These are phyloP conservation scores for Chromera velia DNA, from an alignment of 73 alveolate species.

Conservation along the genomic window DNA sequence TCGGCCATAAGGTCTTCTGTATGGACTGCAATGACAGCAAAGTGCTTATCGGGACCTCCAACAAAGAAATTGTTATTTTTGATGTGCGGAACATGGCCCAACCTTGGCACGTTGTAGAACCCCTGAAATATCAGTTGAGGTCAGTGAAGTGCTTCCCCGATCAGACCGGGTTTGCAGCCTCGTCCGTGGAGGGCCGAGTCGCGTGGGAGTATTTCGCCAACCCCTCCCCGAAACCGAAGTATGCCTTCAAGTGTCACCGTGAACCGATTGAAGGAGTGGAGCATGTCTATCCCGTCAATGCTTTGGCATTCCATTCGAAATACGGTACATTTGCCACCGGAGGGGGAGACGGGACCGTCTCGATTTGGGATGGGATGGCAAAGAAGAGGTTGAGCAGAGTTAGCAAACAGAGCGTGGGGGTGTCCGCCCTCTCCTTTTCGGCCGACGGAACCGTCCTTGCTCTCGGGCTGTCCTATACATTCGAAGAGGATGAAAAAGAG, in stretches of 20 bases:
- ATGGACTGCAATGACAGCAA: too few relatives aligned
- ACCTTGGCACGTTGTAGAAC: too few relatives aligned
- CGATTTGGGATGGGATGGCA: conserved; percentile 55
- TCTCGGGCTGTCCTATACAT: background rate
- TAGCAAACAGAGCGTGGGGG: background rate
- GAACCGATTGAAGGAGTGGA: conserved; percentile 27
- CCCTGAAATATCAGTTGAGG: too few relatives aligned
- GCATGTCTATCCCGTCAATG: conserved; percentile 60
- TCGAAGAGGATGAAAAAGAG: background rate
- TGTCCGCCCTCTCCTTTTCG: background rate
- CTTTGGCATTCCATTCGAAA: conserved; percentile 56
- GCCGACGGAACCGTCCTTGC: background rate
- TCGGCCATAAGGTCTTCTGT: too few relatives aligned
- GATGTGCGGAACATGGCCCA: too few relatives aligned
- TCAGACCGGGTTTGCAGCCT: too few relatives aligned
- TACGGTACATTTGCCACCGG: conserved; percentile 63
- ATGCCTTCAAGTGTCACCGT: conserved; percentile 62
- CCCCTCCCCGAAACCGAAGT: conserved; percentile 27
- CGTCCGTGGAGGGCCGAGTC: conserved; percentile 58
- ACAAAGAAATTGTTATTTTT: too few relatives aligned
- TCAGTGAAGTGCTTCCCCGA: too few relatives aligned
- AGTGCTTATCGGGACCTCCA: too few relatives aligned
- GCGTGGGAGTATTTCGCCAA: conserved; percentile 57
- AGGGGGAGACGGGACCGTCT: conserved; percentile 62
- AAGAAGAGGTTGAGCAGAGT: conserved; percentile 47